Base-by-base conservation (phyloP, 352 stramenopile genomes). In the Halophytophthora polymorphica region DNA sequence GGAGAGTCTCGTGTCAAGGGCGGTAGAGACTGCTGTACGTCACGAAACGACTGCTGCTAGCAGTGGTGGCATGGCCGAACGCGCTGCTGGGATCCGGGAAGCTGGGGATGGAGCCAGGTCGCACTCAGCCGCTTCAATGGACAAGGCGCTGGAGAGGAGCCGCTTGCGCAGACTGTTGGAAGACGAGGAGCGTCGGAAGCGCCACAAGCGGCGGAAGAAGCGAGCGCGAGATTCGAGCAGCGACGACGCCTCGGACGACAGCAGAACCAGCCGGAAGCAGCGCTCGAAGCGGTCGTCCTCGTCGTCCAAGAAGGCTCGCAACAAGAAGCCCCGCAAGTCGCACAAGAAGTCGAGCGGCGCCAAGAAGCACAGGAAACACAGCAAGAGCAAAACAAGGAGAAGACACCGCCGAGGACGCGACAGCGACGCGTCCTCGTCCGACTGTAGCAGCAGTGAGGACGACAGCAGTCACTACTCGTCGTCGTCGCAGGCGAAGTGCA, bases 121-220 rank as follows among this genome's bases (percentile, higher is more conserved):
- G 18, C 10, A 14, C 12, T 5, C 48, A 28, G 33, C 35, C n/a
- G 35, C 29, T 29, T 39, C 45, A 5, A 23, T 23, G 17, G 25
- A 18, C 2, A 63, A 50, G 39, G 55, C 17, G 23, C 28, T 74
- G 1, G 66, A 79, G 38, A 52, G 61, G n/a, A 56, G 74, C 4
- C 66, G 63, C 1, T 52, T 78, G n/a, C 69, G 62, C 6, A 34
- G 18, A 6, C 36, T 78, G 17, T 25, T 76, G 1, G 69, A 79
- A 38, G 59, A 71, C 37, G 66, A 77, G 21, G 53, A 58, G 29
- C 45, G 45, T 29, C 43, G 44, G 2, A 38, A 38, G 18, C 46
- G 28, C 8, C 25, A 25, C 40, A 18, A 33, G 13, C 19, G 28
- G 21, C 42, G 36, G 15, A 38, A 38, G 13, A 38, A 38, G 15